Evolutionary conservation across 148 eudicot species (phyloP).

Genomic region (Euryodendron excelsum): DNA sequence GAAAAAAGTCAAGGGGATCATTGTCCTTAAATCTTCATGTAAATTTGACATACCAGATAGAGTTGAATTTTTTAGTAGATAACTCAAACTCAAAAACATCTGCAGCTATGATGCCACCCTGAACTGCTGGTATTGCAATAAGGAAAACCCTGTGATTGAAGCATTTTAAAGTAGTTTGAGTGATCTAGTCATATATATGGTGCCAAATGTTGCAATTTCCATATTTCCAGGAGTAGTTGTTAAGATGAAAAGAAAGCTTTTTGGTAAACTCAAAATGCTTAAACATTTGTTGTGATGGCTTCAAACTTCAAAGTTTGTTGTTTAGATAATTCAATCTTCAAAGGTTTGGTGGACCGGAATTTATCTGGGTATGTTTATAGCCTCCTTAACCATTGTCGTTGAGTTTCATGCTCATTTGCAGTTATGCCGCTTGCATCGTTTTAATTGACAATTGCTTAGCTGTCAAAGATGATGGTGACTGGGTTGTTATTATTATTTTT

Average conservation of each 20-base stretch:
- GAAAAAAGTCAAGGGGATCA: not conserved
- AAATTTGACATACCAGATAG: not conserved
- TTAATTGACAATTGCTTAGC: too few species aligned
- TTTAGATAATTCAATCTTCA: slow-evolving; percentile 9
- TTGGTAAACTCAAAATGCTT: not conserved
- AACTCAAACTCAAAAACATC: not conserved
- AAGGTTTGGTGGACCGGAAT: slow-evolving; percentile 75
- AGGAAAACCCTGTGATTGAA: not conserved
- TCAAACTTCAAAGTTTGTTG: not conserved
- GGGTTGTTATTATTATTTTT: not conserved
- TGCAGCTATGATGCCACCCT: not conserved
- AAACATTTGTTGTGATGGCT: not conserved
- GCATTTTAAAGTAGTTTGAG: not conserved
- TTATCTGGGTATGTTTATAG: slow-evolving; percentile 73
- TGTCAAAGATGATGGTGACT: too few species aligned
- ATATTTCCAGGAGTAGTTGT: not conserved
- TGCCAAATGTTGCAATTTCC: not conserved
- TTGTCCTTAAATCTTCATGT: not conserved
- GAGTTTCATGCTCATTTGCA: not conserved
- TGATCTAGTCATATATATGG: not conserved
- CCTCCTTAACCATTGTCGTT: not conserved
- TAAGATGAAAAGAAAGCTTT: not conserved
- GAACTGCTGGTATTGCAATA: not conserved
- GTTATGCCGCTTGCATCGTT: too few species aligned
- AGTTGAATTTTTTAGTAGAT: not conserved